Conservation (phyloP, 345 rosid genomes). For the Heritiera fomes region DNA sequence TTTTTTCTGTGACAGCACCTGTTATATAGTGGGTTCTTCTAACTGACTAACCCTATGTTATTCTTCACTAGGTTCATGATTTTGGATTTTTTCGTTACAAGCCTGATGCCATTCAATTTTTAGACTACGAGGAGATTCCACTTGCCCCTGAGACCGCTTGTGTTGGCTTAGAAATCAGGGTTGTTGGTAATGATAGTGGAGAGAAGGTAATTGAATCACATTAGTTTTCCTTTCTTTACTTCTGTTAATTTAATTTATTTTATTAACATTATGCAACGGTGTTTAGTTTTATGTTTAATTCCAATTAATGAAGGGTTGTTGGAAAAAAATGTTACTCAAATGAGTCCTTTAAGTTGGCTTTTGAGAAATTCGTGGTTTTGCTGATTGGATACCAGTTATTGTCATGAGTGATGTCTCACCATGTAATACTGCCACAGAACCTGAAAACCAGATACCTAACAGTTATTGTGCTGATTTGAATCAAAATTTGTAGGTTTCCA, state of each 20-base stretch:
- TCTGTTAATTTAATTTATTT: neutral
- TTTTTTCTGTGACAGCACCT: neutral
- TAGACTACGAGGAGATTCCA: conserved; percentile 86
- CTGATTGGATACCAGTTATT: neutral
- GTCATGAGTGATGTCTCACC: neutral
- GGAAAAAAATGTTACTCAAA: neutral
- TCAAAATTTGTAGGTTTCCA: conserved; percentile 72
- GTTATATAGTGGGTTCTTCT: neutral
- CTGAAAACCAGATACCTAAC: neutral
- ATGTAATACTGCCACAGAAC: neutral
- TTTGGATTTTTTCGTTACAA: conserved; percentile 93
- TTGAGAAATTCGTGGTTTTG: conserved; percentile 4
- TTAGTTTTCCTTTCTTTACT: neutral
- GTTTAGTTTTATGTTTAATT: neutral
- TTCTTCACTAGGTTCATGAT: conserved; percentile 72
- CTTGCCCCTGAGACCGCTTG: conserved; percentile 92
- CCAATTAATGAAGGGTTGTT: neutral
- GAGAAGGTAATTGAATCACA: conserved; percentile 50
- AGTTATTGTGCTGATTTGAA: conserved; percentile 16
- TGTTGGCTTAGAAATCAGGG: conserved; percentile 95
- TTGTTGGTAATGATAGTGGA: conserved; percentile 96
- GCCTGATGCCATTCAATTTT: conserved; percentile 71
- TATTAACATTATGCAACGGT: neutral
- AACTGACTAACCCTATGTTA: conserved; percentile 22
- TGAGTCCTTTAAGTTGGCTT: neutral